These are phyloP conservation scores for Cyclospora cayetanensis DNA, from an alignment of 169 alveolate species.

Conservation along the genomic window DNA sequence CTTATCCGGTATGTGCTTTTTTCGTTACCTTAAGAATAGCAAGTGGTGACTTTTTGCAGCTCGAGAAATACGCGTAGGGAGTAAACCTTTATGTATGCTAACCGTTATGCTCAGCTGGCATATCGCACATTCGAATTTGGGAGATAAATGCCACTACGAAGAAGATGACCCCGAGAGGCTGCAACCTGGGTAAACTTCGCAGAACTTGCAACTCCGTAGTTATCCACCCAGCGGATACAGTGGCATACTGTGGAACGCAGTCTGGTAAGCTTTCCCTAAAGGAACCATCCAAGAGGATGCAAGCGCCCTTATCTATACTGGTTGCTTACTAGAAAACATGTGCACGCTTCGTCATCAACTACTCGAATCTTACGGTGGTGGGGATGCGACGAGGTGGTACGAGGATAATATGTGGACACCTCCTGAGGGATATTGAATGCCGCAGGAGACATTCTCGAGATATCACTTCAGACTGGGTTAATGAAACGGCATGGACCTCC, in stretches of 20 bases:
- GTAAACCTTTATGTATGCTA: too few relatives aligned
- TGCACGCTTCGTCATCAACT: too few relatives aligned
- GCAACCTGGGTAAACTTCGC: conserved; percentile 84
- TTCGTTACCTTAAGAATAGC: not conserved
- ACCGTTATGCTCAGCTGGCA: conserved; percentile 76
- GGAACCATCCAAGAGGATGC: too few relatives aligned
- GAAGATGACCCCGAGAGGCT: conserved; percentile 72
- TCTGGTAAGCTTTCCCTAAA: conserved; percentile 89
- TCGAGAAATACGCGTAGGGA: not conserved
- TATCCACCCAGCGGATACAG: conserved; percentile 85
- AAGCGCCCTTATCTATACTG: too few relatives aligned
- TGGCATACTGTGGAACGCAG: conserved; percentile 90
- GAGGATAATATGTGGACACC: too few relatives aligned
- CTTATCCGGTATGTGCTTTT: conserved; percentile 75
- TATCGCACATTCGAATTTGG: conserved; percentile 85
- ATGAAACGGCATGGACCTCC: conserved; percentile 87
- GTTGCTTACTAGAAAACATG: too few relatives aligned
- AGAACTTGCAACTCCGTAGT: conserved; percentile 81
- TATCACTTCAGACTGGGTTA: conserved; percentile 79
- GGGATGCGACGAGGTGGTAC: too few relatives aligned
- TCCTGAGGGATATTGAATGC: not conserved
- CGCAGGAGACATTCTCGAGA: conserved; percentile 66
- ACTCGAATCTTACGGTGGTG: too few relatives aligned
- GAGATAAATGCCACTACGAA: conserved; percentile 78
- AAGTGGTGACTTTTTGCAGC: not conserved